Evolutionary conservation across 2,329 filamentous ascomycete species (phyloP), one percentile per base, ranked within the genome.

Genomic region (Ceratocystiopsis sp.): DNA sequence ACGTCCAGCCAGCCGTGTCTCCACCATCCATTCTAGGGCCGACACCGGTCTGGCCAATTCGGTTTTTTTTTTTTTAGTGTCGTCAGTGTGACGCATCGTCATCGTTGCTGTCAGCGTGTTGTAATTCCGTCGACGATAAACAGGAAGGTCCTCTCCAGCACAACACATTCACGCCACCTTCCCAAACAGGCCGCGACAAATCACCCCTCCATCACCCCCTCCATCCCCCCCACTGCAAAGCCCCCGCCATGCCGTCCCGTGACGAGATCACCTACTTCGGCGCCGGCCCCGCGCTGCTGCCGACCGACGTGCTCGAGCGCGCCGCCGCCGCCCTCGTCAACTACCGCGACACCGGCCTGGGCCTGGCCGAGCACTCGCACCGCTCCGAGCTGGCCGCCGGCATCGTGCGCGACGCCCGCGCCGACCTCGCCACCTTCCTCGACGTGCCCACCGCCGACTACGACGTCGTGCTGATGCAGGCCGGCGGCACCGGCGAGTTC

Each of bases 301-400:
- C 87, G 19, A 93, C 84, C 13, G 63, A 74, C 4, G 83, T 95
- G 18, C 73, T 95, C 41, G 76, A 91, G 59, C 69, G 68, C 38
- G 86, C 84, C 41, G 77, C 85, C 2, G 60, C 75, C 57, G 82
- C 83, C 2, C 76, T 96, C 5, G 61, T 93, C 50, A 82, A 95
- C 67, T 93, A 77, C 66, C 68, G 89, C 39, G 68, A 74, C 58
- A 84, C 77, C 35, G 89, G 89, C 45, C 70, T 95, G 43, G 86
- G 86, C 42, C 72, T 95, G 37, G 84, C 83, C 49, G 89, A 96
- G 62, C 84, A 93, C 59, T 89, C 82, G 11, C 89, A 96, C 60
- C 83, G 89, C 50, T 93, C 84, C 14, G 68, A 74, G 48, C 72
- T 83, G 38, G 89, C 89, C 21, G 73, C 75, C 49, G 73, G 78